Conservation (phyloP, 1,139 yeast genomes). For the Schwanniomyces etchellsii region DNA sequence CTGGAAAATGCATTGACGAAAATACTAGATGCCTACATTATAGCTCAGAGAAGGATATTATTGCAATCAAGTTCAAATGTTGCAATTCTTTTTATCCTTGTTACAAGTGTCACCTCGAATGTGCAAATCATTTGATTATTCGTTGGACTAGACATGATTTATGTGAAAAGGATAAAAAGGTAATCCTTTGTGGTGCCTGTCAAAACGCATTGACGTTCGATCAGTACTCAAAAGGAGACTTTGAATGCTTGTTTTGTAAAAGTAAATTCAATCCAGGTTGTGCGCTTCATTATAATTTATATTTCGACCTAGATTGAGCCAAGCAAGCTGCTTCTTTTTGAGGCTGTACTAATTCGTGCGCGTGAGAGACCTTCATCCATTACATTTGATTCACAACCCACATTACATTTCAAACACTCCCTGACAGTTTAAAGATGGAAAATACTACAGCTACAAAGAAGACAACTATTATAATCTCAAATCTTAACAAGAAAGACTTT, state of each 20-base stretch:
- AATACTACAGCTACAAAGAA: slow-evolving; percentile 3
- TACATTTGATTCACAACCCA: too few relatives aligned
- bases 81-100: slow-evolving; percentile 36
- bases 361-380: not conserved
- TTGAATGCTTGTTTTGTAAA: slow-evolving; percentile 21
- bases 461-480: slow-evolving; percentile 35
- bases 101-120: slow-evolving; percentile 31
- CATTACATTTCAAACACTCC: too few relatives aligned
- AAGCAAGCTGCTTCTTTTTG: not conserved
- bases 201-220: slow-evolving; percentile 21
- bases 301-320: slow-evolving; percentile 19
- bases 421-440: not conserved
- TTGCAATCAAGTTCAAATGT: slow-evolving; percentile 39
- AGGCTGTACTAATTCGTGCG: not conserved
- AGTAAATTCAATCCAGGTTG: slow-evolving; percentile 35
- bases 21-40: slow-evolving; percentile 38
- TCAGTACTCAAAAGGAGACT: slow-evolving; percentile 15
- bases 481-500: slow-evolving; percentile 29
- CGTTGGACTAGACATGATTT: slow-evolving; percentile 16
- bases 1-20: slow-evolving; percentile 22
- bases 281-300: slow-evolving; percentile 29
- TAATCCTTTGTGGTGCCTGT: slow-evolving; percentile 37
- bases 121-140: slow-evolving; percentile 11
- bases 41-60: slow-evolving; percentile 28
- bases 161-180: slow-evolving; percentile 10